Conservation (phyloP, 2,329 filamentous ascomycete genomes). For the Pseudodiploospora longispora region DNA sequence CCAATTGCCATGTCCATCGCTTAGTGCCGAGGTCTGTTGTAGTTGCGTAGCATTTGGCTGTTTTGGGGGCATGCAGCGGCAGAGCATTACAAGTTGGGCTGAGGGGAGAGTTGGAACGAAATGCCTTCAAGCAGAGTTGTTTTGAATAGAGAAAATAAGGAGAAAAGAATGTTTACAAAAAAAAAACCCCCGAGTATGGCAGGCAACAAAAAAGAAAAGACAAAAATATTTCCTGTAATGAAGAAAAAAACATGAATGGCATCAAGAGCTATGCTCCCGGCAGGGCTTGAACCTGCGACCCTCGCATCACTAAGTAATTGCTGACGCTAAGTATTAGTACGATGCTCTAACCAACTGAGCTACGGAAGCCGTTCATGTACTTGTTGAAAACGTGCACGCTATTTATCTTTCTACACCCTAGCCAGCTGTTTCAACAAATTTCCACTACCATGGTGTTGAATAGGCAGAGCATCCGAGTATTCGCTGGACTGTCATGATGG, state of each 20-base stretch:
- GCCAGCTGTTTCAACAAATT: too few relatives aligned
- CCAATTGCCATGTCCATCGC: too few relatives aligned
- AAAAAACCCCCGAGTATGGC: background rate
- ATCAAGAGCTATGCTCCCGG: conserved; percentile 13
- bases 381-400: background rate
- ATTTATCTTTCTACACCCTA: background rate
- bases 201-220: background rate
- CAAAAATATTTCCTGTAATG: background rate
- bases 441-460: too few relatives aligned
- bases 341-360: conserved; percentile 17
- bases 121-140: background rate
- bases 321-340: conserved; percentile 11
- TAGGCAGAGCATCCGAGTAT: too few relatives aligned
- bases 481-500: too few relatives aligned
- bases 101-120: background rate
- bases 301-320: conserved; percentile 12
- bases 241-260: conserved; percentile 8
- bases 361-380: conserved; percentile 10
- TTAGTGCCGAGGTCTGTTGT: too few relatives aligned
- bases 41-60: too few relatives aligned
- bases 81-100: too few relatives aligned
- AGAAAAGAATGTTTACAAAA: background rate
- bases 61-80: too few relatives aligned
- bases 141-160: background rate
- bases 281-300: conserved; percentile 15